Evolutionary conservation across 495 filamentous ascomycete species (phyloP), one percentile per base, ranked within the genome.

Genomic region (Aspergillus sparsus): DNA sequence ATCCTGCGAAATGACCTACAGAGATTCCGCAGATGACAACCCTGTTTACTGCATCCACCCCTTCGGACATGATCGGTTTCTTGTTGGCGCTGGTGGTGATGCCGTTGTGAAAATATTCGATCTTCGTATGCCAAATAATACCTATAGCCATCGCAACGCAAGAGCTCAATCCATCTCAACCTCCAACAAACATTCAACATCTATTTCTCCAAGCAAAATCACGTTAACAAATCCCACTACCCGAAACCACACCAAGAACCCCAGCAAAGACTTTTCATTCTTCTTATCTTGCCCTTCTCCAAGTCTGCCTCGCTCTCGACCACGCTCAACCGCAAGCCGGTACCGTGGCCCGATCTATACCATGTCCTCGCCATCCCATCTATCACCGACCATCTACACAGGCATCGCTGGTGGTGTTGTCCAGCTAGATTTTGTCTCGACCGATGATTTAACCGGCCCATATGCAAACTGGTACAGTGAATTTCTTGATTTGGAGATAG

Each of bases 91-190:
- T 1, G 77, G 78, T 9, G 77, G 77, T 9, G 80, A 87, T 63
- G 80, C 78, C 45, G 64, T 87, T 13, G 67, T 90, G 8, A 89
- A 89, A 62, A 66, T 88, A 2, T 90, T 88, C 59, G 85, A 90
- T 64, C 68, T 90, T 36, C 83, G 87, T 39, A 77, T 85, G 73
- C 68, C 71, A 9, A 82, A 77, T 7, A 73, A 70, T 27, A 27
- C 21, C 6, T 83, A 81, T 68, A 71, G 60, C 56, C 74, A 77
- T 52, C 73, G 70, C 35, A 65, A 77, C 16, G 62, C 75, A 32
- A 66, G 49, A 59, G 31, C 31, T 49, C 35, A 62, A 44, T 46
- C 47, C 57, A 18, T 34, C 3, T 53, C 54, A 55, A 53, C 33
- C 44, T 42, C 10, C 12, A 49, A 8, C 6, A 2, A 5, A 15